Evolutionary conservation across 495 filamentous ascomycete species (phyloP).

Genomic region (Tuber magnatum): DNA sequence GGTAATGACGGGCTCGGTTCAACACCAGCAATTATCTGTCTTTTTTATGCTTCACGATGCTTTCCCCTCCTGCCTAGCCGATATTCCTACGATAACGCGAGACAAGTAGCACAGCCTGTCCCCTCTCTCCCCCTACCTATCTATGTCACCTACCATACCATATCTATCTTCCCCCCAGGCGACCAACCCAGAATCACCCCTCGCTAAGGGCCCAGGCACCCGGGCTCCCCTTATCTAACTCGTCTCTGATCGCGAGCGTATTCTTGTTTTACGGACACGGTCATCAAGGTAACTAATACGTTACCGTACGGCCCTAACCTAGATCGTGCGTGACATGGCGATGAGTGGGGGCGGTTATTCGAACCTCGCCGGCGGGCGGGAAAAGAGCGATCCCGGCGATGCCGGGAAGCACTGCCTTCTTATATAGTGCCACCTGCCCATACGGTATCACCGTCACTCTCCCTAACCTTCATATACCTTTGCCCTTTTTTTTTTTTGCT

Average conservation of each 20-base stretch:
- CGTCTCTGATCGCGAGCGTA: background rate
- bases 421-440: background rate
- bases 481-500: background rate
- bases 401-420: background rate
- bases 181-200: background rate
- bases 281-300: background rate
- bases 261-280: background rate
- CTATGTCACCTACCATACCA: background rate
- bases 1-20: background rate
- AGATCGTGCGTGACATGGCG: background rate
- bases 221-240: background rate
- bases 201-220: background rate
- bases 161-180: background rate
- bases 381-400: background rate
- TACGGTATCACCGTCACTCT: background rate
- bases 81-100: background rate
- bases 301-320: background rate
- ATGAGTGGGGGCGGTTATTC: background rate
- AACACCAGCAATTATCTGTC: background rate
- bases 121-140: background rate
- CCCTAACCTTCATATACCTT: background rate
- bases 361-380: background rate
- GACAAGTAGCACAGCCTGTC: background rate
- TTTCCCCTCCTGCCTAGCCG: background rate
- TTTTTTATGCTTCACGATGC: constrained; percentile 3